phyloP scores from a whole-genome alignment of 106 monocot genomes.

The Dendrobium officinale region DNA sequence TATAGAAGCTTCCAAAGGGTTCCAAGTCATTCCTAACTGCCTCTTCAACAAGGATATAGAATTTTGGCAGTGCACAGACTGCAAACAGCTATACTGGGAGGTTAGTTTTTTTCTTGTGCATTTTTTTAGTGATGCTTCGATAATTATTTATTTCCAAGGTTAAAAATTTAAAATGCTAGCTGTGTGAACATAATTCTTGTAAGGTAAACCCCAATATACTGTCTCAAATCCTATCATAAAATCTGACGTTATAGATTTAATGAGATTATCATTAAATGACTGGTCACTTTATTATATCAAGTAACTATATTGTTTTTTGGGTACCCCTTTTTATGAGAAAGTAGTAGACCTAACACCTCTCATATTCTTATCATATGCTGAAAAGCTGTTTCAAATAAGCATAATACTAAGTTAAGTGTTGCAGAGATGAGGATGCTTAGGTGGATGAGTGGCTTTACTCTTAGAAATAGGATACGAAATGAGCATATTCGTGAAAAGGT shows the following conservation, averaged over 20 bases:
- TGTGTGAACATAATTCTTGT: background rate
- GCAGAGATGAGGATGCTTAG: too few relatives aligned
- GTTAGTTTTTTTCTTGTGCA: constrained; percentile 17
- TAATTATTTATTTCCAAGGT: too few relatives aligned
- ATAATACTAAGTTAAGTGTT: too few relatives aligned
- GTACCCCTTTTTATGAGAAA: background rate
- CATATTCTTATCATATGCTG: background rate
- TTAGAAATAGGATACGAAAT: too few relatives aligned
- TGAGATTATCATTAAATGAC: background rate
- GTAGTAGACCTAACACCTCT: background rate
- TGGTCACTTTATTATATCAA: background rate
- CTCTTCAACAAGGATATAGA: constrained; percentile 74
- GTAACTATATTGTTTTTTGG: background rate
- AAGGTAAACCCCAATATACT: background rate
- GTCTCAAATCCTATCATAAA: background rate
- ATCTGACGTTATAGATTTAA: background rate
- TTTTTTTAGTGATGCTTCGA: too few relatives aligned
- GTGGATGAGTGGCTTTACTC: too few relatives aligned
- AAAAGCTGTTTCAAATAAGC: background rate
- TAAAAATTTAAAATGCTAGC: too few relatives aligned
- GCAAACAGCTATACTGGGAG: constrained; percentile 95
- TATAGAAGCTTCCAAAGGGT: constrained; percentile 77
- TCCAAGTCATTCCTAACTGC: constrained; percentile 83
- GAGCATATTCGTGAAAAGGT: too few relatives aligned
- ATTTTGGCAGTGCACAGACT: constrained; percentile 91